Percentiles rank a stretch among this genome's conserved stretches.
Conservation (phyloP, 768 basidiomycete species). For the Phaffia australis region DNA sequence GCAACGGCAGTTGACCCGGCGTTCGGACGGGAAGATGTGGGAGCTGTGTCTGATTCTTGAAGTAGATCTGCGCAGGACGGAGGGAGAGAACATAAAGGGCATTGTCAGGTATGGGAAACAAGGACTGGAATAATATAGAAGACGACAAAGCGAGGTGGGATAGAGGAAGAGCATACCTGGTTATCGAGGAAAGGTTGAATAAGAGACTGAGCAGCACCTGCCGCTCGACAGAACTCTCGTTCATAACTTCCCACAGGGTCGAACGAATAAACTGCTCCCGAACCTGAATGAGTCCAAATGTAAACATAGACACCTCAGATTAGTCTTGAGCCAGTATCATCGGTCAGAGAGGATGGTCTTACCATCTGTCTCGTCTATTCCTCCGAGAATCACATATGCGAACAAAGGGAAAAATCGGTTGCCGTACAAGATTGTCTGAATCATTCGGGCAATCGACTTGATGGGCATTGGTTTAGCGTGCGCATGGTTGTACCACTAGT, state of each 20-base stretch:
- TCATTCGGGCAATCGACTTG: slow-evolving; percentile 88
- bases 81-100: slow-evolving; percentile 4
- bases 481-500: slow-evolving; percentile 91
- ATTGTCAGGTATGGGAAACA: neutral
- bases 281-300: slow-evolving; percentile 46
- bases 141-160: neutral
- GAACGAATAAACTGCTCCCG: slow-evolving; percentile 98
- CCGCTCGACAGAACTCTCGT: slow-evolving; percentile 89
- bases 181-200: slow-evolving; percentile 98
- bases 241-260: slow-evolving; percentile 98
- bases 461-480: slow-evolving; percentile 97
- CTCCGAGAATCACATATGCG: slow-evolving; percentile 90
- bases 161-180: slow-evolving; percentile 54
- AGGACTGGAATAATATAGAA: neutral
- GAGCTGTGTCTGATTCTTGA: slow-evolving; percentile 68
- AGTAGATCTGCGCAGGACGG: slow-evolving; percentile 70
- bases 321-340: neutral
- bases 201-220: slow-evolving; percentile 85
- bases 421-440: slow-evolving; percentile 95
- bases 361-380: slow-evolving; percentile 87
- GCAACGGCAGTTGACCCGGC: slow-evolving; percentile 69
- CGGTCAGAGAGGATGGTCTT: slow-evolving; percentile 35
- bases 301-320: slow-evolving; percentile 23
- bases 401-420: slow-evolving; percentile 90
- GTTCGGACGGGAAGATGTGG: slow-evolving; percentile 25